Evolutionary conservation across 2,329 filamentous ascomycete genomes (phyloP), one percentile per base, ranked within the genome.

Genomic region (Aspergillus sp.): DNA sequence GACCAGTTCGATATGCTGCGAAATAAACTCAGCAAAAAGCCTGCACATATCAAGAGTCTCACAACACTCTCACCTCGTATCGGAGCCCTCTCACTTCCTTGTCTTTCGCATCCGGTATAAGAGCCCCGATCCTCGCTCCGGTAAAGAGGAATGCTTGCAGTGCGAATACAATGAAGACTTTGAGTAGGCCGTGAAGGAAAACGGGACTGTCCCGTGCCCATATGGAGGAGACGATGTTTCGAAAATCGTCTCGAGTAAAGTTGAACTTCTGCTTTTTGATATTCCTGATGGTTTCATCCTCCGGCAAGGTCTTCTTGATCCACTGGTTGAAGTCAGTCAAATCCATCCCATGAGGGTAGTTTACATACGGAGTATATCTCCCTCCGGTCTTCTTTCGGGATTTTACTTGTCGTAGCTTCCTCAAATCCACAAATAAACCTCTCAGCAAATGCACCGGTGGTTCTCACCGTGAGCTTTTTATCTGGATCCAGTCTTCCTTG

Each of bases 211-310:
- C 22, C 22, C 5, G 22, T 22, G 7, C 7, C 22, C 1, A 22
- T 22, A 22, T 22, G 5, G 7, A 22, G 4, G 7, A 22, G 22
- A 22, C 22, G 7, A 22, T 22, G 7, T 22, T 7, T 22, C 13
- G 36, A 43, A 42, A 52, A 47, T 52, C 26, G 30, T 52, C 38
- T 33, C 24, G 19, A 43, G 36, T 47, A 48, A 48, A 52, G 45
- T 52, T 47, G 22, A 47, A 47, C 30, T 52, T 52, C 26, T 51
- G 35, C 16, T 52, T 48, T 47, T 52, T 52, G 38, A 52, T 52
- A 36, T 48, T 16, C 30, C 44, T 40, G 38, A 52, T 47, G 10
- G 19, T 24, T 14, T 22, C 26, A 8, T 48, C 45, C 38, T 13
- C 38, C n/a, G 36, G 20, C n/a, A 52, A 52, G 36, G 38, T 52